Percentiles rank a stretch among this genome's conserved stretches.
phyloP scores from a whole-genome alignment of 2,329 filamentous ascomycete species.

The Sporothrix sp. region DNA sequence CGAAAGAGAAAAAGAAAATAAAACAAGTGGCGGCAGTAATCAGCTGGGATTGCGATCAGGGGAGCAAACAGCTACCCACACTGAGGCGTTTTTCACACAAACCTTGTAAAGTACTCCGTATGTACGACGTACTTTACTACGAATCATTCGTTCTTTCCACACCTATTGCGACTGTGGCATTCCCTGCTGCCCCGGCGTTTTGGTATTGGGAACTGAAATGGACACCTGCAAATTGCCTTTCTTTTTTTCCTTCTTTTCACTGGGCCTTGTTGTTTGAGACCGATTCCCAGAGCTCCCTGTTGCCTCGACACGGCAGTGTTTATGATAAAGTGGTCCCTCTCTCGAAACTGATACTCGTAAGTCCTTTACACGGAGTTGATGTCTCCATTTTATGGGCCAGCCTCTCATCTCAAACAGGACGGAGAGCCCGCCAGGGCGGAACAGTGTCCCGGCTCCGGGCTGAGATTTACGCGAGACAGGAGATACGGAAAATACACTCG shows the following conservation, averaged over 20 bases:
- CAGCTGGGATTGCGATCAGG: too few species aligned
- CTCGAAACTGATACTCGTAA: too few species aligned
- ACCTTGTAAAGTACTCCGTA: too few species aligned
- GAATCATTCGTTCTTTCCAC: not conserved
- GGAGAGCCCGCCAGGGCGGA: not conserved
- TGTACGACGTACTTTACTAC: too few species aligned
- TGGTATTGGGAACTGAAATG: not conserved
- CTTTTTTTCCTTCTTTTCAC: not conserved
- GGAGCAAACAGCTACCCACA: too few species aligned
- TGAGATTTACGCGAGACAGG: not conserved
- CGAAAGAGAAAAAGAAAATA: too few species aligned
- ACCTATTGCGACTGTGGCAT: not conserved
- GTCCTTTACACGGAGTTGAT: too few species aligned
- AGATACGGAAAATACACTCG: not conserved
- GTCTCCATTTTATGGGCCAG: too few species aligned
- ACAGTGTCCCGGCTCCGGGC: conserved; percentile 2
- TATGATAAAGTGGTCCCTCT: too few species aligned
- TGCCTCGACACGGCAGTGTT: too few species aligned
- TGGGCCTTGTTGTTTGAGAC: not conserved
- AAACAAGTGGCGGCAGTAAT: too few species aligned
- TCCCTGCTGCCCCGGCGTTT: not conserved
- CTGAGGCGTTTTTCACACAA: not conserved
- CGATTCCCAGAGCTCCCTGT: too few species aligned
- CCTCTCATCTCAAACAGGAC: not conserved
- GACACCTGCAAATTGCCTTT: not conserved